Evolutionary conservation across 352 stramenopile genomes (phyloP).

Genomic region (Phytophthora constricta): DNA sequence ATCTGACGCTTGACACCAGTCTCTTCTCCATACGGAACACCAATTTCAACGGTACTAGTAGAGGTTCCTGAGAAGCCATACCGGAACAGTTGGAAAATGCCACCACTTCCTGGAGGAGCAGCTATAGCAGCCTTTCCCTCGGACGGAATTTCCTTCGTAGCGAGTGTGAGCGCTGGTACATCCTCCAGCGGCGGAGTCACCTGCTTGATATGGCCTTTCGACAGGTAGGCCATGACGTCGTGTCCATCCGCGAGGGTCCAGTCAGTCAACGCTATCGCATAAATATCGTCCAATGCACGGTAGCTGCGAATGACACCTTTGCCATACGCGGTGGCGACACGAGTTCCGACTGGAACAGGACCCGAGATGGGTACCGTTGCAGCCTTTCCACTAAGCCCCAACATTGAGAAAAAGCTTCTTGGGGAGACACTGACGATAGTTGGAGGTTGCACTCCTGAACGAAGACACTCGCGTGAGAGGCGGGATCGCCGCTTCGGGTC

Average conservation of each 20-base stretch:
- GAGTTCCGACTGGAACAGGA: conserved; percentile 39
- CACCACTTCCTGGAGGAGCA: conserved; percentile 46
- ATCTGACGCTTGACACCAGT: conserved; percentile 44
- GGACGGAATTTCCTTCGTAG: conserved; percentile 20
- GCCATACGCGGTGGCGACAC: conserved; percentile 65
- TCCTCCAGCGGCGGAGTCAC: conserved; percentile 39
- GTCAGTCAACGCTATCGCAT: conserved; percentile 59
- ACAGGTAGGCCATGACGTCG: conserved; percentile 63
- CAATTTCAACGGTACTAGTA: not conserved
- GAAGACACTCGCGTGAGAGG: conserved; percentile 40
- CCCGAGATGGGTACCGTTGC: conserved; percentile 3
- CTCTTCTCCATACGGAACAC: conserved; percentile 56
- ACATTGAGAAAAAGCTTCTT: conserved; percentile 74
- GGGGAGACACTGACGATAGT: conserved; percentile 61
- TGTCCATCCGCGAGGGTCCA: conserved; percentile 48
- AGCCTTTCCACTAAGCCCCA: conserved; percentile 44
- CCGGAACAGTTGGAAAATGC: conserved; percentile 78
- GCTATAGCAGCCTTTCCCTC: not conserved
- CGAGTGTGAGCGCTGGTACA: conserved; percentile 42
- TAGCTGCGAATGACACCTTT: conserved; percentile 62
- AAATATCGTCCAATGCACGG: conserved; percentile 50
- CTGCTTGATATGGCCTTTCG: conserved; percentile 45
- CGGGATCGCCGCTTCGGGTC: conserved; percentile 29
- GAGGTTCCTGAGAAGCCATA: conserved; percentile 33
- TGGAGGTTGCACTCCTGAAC: conserved; percentile 66